Evolutionary conservation across 306 rosid genomes (phyloP).

Genomic region (Dryas octopetala): DNA sequence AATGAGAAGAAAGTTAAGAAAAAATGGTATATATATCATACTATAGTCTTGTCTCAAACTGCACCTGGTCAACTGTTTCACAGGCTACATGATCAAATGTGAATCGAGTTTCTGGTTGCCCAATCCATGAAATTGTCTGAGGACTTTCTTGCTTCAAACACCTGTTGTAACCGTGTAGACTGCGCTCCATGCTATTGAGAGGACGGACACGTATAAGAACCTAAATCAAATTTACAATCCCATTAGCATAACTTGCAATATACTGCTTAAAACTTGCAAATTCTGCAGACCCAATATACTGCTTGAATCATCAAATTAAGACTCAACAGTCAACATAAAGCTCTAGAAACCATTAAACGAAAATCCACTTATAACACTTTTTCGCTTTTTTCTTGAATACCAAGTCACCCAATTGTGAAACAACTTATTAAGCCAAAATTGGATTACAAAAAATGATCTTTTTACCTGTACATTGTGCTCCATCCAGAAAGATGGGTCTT

Average conservation of each 20-base stretch:
- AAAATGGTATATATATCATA: not conserved
- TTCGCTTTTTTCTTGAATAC: not conserved
- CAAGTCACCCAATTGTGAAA: not conserved
- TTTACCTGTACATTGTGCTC: constrained; percentile 92
- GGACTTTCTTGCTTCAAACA: constrained; percentile 87
- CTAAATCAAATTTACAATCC: constrained; percentile 34
- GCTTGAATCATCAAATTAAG: not conserved
- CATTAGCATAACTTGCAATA: constrained; percentile 29
- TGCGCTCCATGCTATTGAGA: constrained; percentile 77
- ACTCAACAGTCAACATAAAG: not conserved
- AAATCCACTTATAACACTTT: not conserved
- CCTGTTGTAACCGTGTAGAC: constrained; percentile 63
- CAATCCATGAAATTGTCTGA: constrained; percentile 75
- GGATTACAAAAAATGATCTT: not conserved
- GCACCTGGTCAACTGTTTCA: constrained; percentile 91
- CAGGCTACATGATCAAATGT: constrained; percentile 98
- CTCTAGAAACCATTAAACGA: not conserved
- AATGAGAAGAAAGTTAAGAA: not conserved
- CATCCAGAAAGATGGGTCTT: constrained; percentile 93
- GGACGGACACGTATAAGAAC: constrained; percentile 97
- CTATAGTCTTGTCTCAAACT: constrained; percentile 14
- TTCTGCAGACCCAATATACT: constrained; percentile 2
- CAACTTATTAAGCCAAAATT: not conserved
- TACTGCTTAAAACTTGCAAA: constrained; percentile 2
- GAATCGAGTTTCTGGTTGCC: constrained; percentile 82